phyloP scores from a whole-genome alignment of 2,329 filamentous ascomycete genomes.

The Aureobasidium melanogenum region DNA sequence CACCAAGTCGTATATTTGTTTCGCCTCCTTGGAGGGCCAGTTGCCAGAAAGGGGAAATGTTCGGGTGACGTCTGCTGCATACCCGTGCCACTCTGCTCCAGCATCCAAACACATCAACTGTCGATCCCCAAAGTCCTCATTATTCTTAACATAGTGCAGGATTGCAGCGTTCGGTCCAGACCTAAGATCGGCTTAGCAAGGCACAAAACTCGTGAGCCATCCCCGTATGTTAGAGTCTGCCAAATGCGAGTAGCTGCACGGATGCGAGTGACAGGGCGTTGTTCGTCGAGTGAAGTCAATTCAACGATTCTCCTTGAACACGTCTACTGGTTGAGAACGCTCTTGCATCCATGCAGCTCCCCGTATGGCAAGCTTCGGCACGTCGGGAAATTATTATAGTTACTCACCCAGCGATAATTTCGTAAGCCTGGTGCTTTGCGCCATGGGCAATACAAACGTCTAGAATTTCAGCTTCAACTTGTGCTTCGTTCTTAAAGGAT shows the following conservation, averaged over 20 bases:
- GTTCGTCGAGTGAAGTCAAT: too few relatives aligned
- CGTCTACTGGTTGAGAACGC: not conserved
- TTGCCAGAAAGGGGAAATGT: constrained; percentile 69
- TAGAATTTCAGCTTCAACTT: constrained; percentile 72
- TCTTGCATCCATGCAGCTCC: not conserved
- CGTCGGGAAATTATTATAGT: not conserved
- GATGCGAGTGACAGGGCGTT: not conserved
- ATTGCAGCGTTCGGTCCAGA: constrained; percentile 74
- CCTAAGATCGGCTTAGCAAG: not conserved
- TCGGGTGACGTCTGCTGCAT: constrained; percentile 83
- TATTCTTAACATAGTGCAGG: constrained; percentile 78
- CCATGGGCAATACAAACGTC: constrained; percentile 62
- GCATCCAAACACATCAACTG: constrained; percentile 79
- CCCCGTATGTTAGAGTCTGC: not conserved
- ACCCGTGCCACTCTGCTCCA: constrained; percentile 68
- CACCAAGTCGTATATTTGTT: constrained; percentile 68
- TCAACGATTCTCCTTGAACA: not conserved
- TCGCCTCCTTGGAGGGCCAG: constrained; percentile 59
- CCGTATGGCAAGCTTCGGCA: not conserved
- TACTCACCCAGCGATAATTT: constrained; percentile 64
- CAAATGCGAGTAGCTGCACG: not conserved
- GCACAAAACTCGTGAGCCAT: not conserved
- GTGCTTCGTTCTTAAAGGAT: constrained; percentile 63
- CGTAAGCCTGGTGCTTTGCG: constrained; percentile 73
- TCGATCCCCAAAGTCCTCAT: constrained; percentile 58